phyloP scores from a whole-genome alignment of 23 red algal genomes.

The Agarophyton chilense region DNA sequence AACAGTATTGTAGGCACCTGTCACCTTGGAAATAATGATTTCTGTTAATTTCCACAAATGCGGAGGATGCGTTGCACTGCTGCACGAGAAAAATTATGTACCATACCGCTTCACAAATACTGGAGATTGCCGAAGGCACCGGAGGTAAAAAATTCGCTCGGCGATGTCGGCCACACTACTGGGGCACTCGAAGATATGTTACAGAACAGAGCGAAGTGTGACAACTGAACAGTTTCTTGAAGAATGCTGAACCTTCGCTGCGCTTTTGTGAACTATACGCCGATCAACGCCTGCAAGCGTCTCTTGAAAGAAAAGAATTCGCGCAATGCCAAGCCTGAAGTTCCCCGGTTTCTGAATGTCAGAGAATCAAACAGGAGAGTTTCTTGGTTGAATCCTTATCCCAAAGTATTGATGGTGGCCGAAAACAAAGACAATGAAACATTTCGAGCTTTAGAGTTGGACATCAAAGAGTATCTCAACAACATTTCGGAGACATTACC shows the following conservation, averaged over 20 bases:
- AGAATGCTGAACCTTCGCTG: not conserved
- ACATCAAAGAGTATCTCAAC: not conserved
- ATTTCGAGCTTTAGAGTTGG: not conserved
- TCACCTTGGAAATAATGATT: no score
- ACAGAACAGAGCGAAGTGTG: no score
- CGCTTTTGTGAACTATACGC: not conserved
- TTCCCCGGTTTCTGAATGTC: no score
- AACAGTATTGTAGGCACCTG: no score
- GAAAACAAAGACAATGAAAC: not conserved
- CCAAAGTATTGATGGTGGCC: not conserved
- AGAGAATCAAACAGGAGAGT: not conserved
- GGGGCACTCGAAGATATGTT: not conserved
- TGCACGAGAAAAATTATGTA: no score
- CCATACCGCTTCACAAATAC: no score
- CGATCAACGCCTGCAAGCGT: not conserved
- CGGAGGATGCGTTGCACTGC: no score
- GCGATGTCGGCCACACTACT: no score
- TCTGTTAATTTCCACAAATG: no score
- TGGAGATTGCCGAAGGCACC: no score
- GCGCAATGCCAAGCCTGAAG: not conserved
- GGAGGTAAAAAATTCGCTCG: no score
- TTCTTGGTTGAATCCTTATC: not conserved
- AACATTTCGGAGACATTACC: not conserved
- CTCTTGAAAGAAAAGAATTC: not conserved
- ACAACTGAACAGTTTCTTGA: not conserved